These are phyloP conservation scores for Paramecium tetraurelia DNA, from an alignment of 73 alveolate species.

Conservation along the genomic window DNA sequence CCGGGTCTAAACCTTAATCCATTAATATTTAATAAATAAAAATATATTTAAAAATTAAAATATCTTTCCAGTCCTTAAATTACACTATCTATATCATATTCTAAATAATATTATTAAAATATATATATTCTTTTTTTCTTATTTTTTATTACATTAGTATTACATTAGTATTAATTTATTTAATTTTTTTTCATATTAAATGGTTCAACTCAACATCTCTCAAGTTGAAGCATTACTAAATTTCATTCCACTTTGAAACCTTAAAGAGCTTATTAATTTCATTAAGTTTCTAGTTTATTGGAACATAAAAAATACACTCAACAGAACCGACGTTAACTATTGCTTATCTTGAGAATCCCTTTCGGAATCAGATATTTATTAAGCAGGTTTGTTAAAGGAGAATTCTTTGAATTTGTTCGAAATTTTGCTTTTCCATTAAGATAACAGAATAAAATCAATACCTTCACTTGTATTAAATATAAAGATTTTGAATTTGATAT, in stretches of 20 bases:
- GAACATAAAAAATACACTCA: background rate
- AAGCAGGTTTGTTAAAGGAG: background rate
- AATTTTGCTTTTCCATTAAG: background rate
- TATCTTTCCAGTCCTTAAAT: background rate
- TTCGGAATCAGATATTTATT: background rate
- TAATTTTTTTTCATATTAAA: background rate
- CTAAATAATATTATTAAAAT: background rate
- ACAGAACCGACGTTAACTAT: background rate
- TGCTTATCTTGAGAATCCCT: background rate
- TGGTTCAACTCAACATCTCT: background rate
- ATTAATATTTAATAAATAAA: background rate
- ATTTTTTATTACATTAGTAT: background rate
- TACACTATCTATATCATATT: background rate
- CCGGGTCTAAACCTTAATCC: conserved; percentile 12
- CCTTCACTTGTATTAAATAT: too few relatives aligned
- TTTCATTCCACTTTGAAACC: background rate
- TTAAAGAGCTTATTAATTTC: background rate
- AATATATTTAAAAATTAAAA: background rate
- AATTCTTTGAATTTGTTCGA: background rate
- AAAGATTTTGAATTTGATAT: too few relatives aligned
- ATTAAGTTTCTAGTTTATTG: background rate
- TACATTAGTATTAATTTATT: too few relatives aligned
- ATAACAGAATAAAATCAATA: background rate
- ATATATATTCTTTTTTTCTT: background rate
- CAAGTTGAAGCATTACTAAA: background rate